A percentile compares a stretch with the other conserved stretches of the same genome.
Conservation (phyloP, 345 rosid genomes). For the Draba incana region DNA sequence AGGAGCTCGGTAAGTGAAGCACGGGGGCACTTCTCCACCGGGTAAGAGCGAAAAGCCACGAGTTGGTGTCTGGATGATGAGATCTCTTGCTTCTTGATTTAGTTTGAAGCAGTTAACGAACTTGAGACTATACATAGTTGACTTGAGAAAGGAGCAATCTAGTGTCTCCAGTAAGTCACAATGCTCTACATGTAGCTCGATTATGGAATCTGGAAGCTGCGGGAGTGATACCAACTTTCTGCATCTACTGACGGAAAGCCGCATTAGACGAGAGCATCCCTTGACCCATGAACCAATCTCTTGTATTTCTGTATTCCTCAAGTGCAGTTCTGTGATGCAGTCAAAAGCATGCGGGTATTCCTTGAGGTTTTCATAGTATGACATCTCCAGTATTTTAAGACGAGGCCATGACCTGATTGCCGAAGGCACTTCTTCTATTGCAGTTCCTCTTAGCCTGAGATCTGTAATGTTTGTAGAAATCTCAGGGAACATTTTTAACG, state of each 20-base stretch:
- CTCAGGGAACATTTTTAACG: conserved; percentile 9
- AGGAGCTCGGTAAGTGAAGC: background rate
- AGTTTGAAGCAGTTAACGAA: background rate
- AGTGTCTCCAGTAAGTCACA: conserved; percentile 12
- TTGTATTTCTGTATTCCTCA: background rate
- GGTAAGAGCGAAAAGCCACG: background rate
- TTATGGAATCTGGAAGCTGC: background rate
- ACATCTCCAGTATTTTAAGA: background rate
- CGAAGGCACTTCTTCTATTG: conserved; percentile 1
- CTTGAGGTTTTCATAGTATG: background rate
- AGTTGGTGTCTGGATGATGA: background rate
- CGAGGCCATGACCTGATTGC: background rate
- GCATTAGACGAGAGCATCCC: background rate
- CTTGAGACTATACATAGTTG: background rate
- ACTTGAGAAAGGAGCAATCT: background rate
- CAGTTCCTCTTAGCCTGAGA: background rate
- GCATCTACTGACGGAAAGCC: background rate
- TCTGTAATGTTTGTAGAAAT: background rate
- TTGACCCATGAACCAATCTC: background rate
- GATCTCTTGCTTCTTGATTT: background rate
- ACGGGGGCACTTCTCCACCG: background rate
- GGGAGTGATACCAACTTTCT: conserved; percentile 12
- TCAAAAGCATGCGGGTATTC: background rate
- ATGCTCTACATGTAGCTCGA: background rate
- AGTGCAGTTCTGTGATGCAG: background rate